phyloP scores from a whole-genome alignment of 768 basidiomycete genomes.

The Suillus decipiens region DNA sequence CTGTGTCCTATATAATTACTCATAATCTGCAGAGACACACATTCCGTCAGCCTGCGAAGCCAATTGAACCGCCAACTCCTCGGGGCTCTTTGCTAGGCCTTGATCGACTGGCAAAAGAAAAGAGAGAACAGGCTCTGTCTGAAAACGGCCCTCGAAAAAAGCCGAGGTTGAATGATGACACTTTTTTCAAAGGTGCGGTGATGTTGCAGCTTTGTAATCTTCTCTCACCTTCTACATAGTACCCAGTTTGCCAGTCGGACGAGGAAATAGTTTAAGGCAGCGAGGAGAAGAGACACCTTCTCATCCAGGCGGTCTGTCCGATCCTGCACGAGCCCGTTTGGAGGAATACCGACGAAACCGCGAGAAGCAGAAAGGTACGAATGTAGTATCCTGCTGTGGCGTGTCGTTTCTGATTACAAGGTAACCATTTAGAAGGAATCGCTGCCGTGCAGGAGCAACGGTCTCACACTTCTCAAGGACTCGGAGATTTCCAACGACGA shows the following conservation, averaged over 20 bases:
- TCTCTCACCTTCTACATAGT: constrained; percentile 46
- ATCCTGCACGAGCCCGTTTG: constrained; percentile 64
- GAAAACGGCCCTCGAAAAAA: constrained; percentile 62
- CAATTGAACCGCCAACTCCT: constrained; percentile 76
- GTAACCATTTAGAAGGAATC: constrained; percentile 61
- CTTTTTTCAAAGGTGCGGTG: constrained; percentile 82
- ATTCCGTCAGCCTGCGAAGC: constrained; percentile 74
- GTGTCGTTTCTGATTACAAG: neutral
- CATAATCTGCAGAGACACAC: constrained; percentile 61
- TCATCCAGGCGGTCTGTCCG: constrained; percentile 86
- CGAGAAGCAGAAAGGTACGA: constrained; percentile 67
- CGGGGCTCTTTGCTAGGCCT: constrained; percentile 82
- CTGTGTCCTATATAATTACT: neutral
- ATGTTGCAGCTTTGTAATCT: neutral
- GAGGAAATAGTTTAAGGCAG: constrained; percentile 61
- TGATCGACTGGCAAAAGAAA: constrained; percentile 87
- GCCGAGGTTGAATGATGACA: constrained; percentile 57
- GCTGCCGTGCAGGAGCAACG: constrained; percentile 56
- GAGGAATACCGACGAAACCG: constrained; percentile 75
- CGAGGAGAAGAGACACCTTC: constrained; percentile 92
- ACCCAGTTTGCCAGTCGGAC: constrained; percentile 67
- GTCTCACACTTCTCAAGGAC: constrained; percentile 66
- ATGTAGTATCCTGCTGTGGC: neutral
- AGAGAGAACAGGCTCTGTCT: constrained; percentile 59
- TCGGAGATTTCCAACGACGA: constrained; percentile 93